Conservation (phyloP, 352 stramenopile species). For the Paralagenidium karlingii region DNA sequence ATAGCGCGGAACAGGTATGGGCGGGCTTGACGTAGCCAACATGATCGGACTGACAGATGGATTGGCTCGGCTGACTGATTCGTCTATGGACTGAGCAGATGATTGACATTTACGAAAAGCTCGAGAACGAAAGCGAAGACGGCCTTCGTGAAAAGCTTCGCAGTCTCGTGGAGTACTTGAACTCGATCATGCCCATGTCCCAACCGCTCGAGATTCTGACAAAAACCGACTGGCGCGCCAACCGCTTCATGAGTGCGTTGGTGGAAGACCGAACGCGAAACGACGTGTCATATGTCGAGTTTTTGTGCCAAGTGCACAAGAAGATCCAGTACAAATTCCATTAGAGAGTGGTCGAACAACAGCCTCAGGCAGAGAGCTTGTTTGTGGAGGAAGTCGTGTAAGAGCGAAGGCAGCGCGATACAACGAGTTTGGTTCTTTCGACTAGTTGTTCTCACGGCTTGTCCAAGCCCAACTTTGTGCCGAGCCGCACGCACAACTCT, state of each 20-base stretch:
- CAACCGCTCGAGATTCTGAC: slow-evolving; percentile 73
- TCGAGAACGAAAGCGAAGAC: slow-evolving; percentile 36
- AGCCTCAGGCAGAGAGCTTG: too few relatives aligned
- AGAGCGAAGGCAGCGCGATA: too few relatives aligned
- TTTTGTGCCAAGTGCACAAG: slow-evolving; percentile 83
- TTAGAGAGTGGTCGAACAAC: too few relatives aligned
- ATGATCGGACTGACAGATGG: too few relatives aligned
- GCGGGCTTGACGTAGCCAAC: too few relatives aligned
- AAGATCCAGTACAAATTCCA: slow-evolving; percentile 88
- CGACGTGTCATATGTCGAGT: slow-evolving; percentile 84
- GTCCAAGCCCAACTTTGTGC: too few relatives aligned
- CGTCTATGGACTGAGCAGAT: too few relatives aligned
- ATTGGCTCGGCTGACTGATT: too few relatives aligned
- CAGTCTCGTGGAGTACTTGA: slow-evolving; percentile 63
- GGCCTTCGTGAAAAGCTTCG: slow-evolving; percentile 51
- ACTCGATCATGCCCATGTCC: slow-evolving; percentile 72
- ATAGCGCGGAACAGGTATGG: slow-evolving; percentile 30
- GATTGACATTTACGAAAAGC: slow-evolving; percentile 50
- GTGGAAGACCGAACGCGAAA: slow-evolving; percentile 80
- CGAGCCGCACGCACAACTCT: too few relatives aligned
- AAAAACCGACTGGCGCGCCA: slow-evolving; percentile 75
- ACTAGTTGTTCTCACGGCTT: too few relatives aligned
- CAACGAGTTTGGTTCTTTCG: too few relatives aligned
- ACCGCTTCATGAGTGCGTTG: slow-evolving; percentile 75
- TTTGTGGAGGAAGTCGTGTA: too few relatives aligned